Conservation (phyloP, 805 yeast genomes). For the Maudiozyma barnettii region DNA sequence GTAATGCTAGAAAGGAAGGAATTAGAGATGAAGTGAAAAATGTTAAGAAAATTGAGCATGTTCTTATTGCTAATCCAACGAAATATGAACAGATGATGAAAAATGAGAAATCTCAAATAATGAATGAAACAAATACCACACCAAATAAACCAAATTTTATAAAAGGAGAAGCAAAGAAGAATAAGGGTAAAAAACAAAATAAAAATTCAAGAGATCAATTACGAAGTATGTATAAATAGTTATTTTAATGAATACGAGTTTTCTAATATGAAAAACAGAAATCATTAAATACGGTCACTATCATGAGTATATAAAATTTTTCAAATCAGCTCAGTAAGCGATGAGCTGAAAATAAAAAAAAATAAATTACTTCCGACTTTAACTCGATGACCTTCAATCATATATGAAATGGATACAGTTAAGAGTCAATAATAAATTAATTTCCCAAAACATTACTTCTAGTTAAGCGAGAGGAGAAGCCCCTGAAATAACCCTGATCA, state of each 20-base stretch:
- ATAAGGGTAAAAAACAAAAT: constrained; percentile 18
- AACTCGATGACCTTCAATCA: too few relatives aligned
- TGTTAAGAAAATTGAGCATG: constrained; percentile 21
- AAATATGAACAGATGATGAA: constrained; percentile 22
- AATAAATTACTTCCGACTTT: background rate
- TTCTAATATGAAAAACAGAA: background rate
- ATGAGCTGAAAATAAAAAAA: constrained; percentile 5
- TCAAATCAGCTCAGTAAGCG: constrained; percentile 4
- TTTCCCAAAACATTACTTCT: background rate
- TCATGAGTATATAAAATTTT: background rate
- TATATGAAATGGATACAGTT: too few relatives aligned
- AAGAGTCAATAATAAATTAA: too few relatives aligned
- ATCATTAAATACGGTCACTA: constrained; percentile 1
- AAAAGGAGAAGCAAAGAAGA: constrained; percentile 11
- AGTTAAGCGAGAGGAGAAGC: too few relatives aligned
- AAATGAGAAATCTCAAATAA: background rate
- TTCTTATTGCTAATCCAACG: constrained; percentile 30
- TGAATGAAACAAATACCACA: background rate
- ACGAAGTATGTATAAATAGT: constrained; percentile 18
- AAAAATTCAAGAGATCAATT: constrained; percentile 11
- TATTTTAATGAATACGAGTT: background rate
- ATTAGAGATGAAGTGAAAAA: constrained; percentile 21
- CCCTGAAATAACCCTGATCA: too few relatives aligned
- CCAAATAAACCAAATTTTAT: background rate
- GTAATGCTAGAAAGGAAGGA: constrained; percentile 26